phyloP scores from a whole-genome alignment of 2,329 filamentous ascomycete species.

The Apiospora marii region DNA sequence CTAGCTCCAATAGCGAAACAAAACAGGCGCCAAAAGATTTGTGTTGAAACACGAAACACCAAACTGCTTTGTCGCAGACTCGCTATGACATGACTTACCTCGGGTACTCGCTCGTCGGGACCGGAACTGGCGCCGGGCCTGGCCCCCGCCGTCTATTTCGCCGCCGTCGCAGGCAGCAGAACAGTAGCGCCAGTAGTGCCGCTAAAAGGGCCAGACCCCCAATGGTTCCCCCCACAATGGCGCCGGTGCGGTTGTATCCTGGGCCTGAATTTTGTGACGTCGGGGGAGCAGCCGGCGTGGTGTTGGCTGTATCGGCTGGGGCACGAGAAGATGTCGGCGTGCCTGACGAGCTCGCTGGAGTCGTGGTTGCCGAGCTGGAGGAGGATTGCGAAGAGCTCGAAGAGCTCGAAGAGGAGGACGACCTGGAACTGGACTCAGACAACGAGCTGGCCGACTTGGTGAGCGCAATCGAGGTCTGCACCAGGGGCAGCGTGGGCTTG shows the following conservation, averaged over 20 bases:
- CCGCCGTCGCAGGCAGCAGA: conserved; percentile 55
- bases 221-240: conserved; percentile 62
- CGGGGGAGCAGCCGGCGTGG: conserved; percentile 25
- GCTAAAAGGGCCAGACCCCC: conserved; percentile 58
- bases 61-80: conserved; percentile 3
- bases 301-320: conserved; percentile 29
- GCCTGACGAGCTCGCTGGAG: conserved; percentile 24
- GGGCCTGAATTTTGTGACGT: neutral
- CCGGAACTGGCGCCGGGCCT: conserved; percentile 43
- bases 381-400: conserved; percentile 31
- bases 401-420: conserved; percentile 30
- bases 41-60: neutral
- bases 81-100: conserved; percentile 44
- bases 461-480: conserved; percentile 49
- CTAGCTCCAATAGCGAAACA: conserved; percentile 12
- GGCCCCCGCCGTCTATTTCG: conserved; percentile 49
- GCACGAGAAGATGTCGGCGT: conserved; percentile 29
- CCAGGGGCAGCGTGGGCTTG: conserved; percentile 42
- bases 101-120: conserved; percentile 48
- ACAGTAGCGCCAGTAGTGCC: conserved; percentile 49
- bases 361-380: conserved; percentile 30
- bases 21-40: neutral
- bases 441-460: conserved; percentile 50
- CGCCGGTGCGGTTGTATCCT: conserved; percentile 48
- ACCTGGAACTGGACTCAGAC: conserved; percentile 37